A percentile compares a stretch with the other conserved stretches of the same genome.
Evolutionary conservation across 345 rosid genomes (phyloP).

Genomic region (Citrus cavaleriei): DNA sequence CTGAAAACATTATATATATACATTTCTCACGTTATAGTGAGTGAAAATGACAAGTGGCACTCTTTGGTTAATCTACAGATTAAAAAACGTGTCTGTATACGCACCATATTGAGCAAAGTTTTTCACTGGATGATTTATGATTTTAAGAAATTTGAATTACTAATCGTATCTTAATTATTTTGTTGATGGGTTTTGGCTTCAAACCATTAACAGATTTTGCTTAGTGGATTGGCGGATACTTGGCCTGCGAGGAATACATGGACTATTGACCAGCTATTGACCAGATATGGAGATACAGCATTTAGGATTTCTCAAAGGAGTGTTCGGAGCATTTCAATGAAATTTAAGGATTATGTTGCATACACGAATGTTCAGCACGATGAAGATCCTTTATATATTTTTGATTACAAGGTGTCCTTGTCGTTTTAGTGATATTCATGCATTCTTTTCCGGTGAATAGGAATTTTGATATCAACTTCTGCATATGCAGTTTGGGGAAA

Average conservation of each 20-base stretch:
- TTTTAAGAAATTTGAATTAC: background rate
- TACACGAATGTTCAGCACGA: constrained; percentile 78
- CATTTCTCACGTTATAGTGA: too few relatives aligned
- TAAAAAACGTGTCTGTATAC: too few relatives aligned
- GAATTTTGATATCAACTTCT: constrained; percentile 10
- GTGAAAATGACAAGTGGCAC: too few relatives aligned
- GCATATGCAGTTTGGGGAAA: constrained; percentile 74
- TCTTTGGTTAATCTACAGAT: too few relatives aligned
- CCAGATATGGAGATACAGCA: constrained; percentile 57
- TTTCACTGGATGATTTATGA: too few relatives aligned
- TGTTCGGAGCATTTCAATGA: constrained; percentile 56
- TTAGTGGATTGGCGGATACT: constrained; percentile 69
- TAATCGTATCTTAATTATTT: background rate
- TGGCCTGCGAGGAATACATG: constrained; percentile 92
- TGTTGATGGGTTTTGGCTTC: constrained; percentile 6
- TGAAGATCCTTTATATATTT: constrained; percentile 94
- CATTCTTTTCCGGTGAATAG: background rate
- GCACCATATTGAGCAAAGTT: too few relatives aligned
- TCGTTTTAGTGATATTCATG: background rate
- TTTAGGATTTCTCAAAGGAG: constrained; percentile 90
- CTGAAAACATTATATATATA: too few relatives aligned
- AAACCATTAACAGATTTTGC: constrained; percentile 54
- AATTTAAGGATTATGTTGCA: constrained; percentile 74
- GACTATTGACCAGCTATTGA: constrained; percentile 65
- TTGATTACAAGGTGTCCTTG: constrained; percentile 71